Base-by-base conservation (phyloP, 2,329 filamentous ascomycete species). In the Aspergillus sp. region DNA sequence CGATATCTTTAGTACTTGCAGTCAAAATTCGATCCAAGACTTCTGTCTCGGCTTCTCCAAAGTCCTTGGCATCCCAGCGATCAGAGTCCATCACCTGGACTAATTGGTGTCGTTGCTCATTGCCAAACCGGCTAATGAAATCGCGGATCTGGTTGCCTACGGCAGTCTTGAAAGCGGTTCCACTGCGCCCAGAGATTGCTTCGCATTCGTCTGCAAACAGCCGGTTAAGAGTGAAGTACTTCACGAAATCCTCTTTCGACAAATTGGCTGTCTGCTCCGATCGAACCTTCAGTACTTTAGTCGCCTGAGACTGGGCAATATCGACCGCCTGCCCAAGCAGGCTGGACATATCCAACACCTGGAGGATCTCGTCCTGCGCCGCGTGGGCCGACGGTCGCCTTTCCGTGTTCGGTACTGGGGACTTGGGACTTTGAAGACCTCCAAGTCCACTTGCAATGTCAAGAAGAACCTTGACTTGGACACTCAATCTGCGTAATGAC, bases 381-480 rank as follows among this genome's bases (percentile, higher is more conserved):
- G 67, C 66, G 27, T 68, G 69, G 17, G 70, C 65, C 5, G 69
- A 60, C 27, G 62, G 55, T 14, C 68, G 68, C 35, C 64, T 62
- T 15, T 46, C 35, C 14, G 35, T 67, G 33, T 64, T 63, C n/a
- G 56, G 61, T 2, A 76, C 62, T 43, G 76, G 72, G 21, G 74
- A 74, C 49, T 82, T 79, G 41, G 81, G 72, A 15, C 77, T 73
- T 3, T 71, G 59, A 44, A 79, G 77, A 14, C 75, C 76, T 33
- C 79, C 72, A 37, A 79, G 62, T 21, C 75, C 75, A 71, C 92
- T 96, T 1, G 93, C 95, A 19, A 96, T 90, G 73, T 99, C 95
- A 9, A 99, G 81, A n/a, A 99, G 77, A 9, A 98, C 87, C 73
- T 99, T 99, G 55, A 95, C 90, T 71, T 98, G 93, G 0, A 91